Conservation (phyloP, 2,329 filamentous ascomycete species). For the Reticulascus tulasneorum region DNA sequence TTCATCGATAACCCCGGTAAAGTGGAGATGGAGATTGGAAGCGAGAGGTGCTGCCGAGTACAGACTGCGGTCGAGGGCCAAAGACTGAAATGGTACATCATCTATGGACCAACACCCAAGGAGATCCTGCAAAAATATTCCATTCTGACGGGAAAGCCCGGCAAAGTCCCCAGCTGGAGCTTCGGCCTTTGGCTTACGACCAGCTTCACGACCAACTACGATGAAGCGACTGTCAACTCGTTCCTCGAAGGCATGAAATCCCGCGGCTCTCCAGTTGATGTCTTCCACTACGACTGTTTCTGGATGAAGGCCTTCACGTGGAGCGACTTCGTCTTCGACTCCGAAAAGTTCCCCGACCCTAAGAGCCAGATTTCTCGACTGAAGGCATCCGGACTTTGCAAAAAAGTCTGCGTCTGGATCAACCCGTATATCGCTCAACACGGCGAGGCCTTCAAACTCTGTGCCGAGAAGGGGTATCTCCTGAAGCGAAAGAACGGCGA, state of each 20-base stretch:
- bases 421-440: conserved; percentile 72
- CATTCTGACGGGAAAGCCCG: conserved; percentile 61
- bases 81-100: conserved; percentile 68
- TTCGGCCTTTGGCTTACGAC: conserved; percentile 76
- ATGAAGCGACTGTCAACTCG: conserved; percentile 62
- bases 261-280: conserved; percentile 61
- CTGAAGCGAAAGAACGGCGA: conserved; percentile 66
- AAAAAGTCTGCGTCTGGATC: conserved; percentile 71
- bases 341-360: conserved; percentile 65
- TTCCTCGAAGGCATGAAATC: conserved; percentile 68
- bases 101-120: conserved; percentile 68
- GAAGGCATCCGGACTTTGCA: conserved; percentile 56
- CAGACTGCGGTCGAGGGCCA: conserved; percentile 68
- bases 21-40: conserved; percentile 70
- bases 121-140: conserved; percentile 67
- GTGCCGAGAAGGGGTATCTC: conserved; percentile 63
- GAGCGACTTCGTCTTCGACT: conserved; percentile 71
- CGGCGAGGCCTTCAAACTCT: conserved; percentile 61
- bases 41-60: conserved; percentile 66
- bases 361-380: conserved; percentile 59
- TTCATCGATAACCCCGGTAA: conserved; percentile 69
- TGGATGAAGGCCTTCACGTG: conserved; percentile 74
- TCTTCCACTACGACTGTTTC: conserved; percentile 76
- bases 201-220: conserved; percentile 70
- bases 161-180: conserved; percentile 66